A percentile compares a stretch with the other conserved stretches of the same genome.
These are phyloP conservation scores for Echium plantagineum DNA, from an alignment of 257 asterid genomes.

Conservation along the genomic window DNA sequence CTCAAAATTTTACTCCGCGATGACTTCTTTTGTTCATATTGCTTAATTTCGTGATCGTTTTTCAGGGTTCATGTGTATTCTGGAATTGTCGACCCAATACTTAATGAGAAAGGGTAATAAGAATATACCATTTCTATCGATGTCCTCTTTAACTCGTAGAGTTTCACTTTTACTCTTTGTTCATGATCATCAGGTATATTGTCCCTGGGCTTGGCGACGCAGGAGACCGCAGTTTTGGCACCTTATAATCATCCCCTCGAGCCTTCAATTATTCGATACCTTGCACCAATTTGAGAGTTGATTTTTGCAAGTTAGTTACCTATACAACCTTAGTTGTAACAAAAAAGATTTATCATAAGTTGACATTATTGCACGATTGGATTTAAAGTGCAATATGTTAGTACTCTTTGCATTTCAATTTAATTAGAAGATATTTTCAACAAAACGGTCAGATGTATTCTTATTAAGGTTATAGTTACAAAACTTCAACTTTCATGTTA, in stretches of 20 bases:
- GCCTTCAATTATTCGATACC: neutral
- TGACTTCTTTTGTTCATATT: neutral
- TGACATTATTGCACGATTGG: neutral
- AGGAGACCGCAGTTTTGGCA: constrained; percentile 91
- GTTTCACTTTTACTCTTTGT: constrained; percentile 7
- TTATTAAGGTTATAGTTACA: no score
- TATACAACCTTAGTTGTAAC: no score
- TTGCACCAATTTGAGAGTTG: neutral
- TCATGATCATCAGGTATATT: constrained; percentile 52
- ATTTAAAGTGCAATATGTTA: no score
- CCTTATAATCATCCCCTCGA: constrained; percentile 23
- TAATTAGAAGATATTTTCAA: no score
- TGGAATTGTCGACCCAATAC: constrained; percentile 70
- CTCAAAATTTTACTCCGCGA: neutral
- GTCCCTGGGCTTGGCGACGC: constrained; percentile 95
- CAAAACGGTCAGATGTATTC: no score
- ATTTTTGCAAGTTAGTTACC: neutral
- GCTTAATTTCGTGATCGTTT: constrained; percentile 7
- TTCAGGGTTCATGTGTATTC: constrained; percentile 79
- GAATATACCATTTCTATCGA: neutral
- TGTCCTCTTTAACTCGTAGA: neutral
- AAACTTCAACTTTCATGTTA: no score
- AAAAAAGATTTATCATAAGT: no score
- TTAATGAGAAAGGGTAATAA: constrained; percentile 76
- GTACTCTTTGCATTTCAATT: no score